phyloP scores from a whole-genome alignment of 1,284 basidiomycete species.

The Meira nashicola region DNA sequence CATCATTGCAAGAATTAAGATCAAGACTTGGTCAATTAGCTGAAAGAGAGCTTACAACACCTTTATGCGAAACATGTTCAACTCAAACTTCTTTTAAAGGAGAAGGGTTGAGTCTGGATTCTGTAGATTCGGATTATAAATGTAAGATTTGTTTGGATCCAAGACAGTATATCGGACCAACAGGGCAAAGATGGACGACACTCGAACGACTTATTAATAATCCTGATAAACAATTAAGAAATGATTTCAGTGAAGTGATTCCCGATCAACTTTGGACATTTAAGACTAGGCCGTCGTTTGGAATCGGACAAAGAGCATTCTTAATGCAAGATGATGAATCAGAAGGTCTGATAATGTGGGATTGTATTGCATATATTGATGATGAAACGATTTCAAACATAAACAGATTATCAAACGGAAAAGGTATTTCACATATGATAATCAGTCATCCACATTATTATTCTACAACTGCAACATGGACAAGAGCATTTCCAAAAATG shows the following conservation, averaged over 20 bases:
- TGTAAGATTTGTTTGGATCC: slow-evolving; percentile 19
- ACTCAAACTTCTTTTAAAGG: slow-evolving; percentile 21
- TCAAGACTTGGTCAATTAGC: neutral
- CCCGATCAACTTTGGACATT: slow-evolving; percentile 22
- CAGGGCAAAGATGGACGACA: slow-evolving; percentile 28
- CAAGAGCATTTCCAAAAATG: slow-evolving; percentile 22
- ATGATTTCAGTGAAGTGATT: slow-evolving; percentile 24
- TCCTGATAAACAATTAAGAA: slow-evolving; percentile 3
- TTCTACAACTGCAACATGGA: slow-evolving; percentile 22
- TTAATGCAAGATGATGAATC: slow-evolving; percentile 19
- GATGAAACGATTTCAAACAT: slow-evolving; percentile 21
- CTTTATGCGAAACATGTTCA: slow-evolving; percentile 21
- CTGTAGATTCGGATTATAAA: slow-evolving; percentile 20
- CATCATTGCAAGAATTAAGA: too few species aligned
- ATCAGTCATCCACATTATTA: slow-evolving; percentile 28
- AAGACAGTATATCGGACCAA: slow-evolving; percentile 21
- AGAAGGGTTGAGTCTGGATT: slow-evolving; percentile 11
- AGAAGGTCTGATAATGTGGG: slow-evolving; percentile 26
- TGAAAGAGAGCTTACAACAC: slow-evolving; percentile 13
- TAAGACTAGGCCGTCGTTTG: slow-evolving; percentile 18
- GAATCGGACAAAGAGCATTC: slow-evolving; percentile 31
- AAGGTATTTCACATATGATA: slow-evolving; percentile 24
- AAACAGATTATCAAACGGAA: slow-evolving; percentile 19
- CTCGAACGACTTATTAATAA: slow-evolving; percentile 15
- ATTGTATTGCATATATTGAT: slow-evolving; percentile 28